These are phyloP conservation scores for Cordyceps farinosa DNA, from an alignment of 2,329 filamentous ascomycete species.

Conservation along the genomic window DNA sequence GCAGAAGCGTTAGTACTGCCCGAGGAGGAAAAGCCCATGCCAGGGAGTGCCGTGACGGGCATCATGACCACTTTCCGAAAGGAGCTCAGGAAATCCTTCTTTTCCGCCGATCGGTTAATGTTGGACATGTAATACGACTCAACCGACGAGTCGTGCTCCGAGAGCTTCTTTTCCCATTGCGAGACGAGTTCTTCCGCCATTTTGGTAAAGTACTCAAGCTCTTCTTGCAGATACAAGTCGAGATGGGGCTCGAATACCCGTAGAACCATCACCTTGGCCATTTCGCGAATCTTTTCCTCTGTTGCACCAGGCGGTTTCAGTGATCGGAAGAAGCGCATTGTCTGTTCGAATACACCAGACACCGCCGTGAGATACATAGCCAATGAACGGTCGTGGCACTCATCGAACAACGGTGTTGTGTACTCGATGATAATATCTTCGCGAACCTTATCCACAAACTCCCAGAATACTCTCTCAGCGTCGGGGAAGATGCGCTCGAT, in stretches of 20 bases:
- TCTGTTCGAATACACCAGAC: constrained; percentile 84
- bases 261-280: constrained; percentile 64
- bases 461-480: constrained; percentile 66
- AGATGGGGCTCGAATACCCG: constrained; percentile 86
- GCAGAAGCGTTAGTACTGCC: constrained; percentile 33
- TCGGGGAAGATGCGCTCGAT: constrained; percentile 81
- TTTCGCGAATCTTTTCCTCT: constrained; percentile 57
- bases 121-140: constrained; percentile 97
- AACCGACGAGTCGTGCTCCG: constrained; percentile 82
- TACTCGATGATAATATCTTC: constrained; percentile 87
- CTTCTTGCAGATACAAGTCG: constrained; percentile 89
- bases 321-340: constrained; percentile 69
- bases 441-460: constrained; percentile 75
- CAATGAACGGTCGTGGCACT: constrained; percentile 72
- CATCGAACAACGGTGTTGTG: constrained; percentile 78
- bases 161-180: constrained; percentile 87
- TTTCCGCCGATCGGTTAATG: constrained; percentile 89
- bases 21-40: constrained; percentile 59
- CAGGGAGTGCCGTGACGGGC: constrained; percentile 86
- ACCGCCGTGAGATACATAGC: constrained; percentile 80
- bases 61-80: constrained; percentile 99
- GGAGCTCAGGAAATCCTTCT: constrained; percentile 91
- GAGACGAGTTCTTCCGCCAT: constrained; percentile 73
- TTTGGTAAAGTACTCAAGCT: constrained; percentile 78
- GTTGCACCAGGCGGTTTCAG: constrained; percentile 64